phyloP scores from a whole-genome alignment of 495 filamentous ascomycete genomes.

The Amniculicola lignicola region DNA sequence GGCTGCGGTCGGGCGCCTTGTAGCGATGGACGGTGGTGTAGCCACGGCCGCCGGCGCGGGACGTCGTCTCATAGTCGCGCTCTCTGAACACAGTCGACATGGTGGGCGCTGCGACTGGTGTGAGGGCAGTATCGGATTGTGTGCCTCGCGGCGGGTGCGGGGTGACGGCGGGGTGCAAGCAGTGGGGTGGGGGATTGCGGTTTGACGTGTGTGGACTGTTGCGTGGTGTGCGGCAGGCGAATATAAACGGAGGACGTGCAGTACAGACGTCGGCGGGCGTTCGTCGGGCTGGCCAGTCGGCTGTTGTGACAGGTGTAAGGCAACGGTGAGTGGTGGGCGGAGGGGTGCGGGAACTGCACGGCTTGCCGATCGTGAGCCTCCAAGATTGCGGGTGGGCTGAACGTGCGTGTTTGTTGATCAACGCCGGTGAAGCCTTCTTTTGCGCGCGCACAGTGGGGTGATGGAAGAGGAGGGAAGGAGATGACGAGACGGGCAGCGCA shows the following conservation, averaged over 20 bases:
- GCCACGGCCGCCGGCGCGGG: conserved; percentile 25
- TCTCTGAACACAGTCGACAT: conserved; percentile 35
- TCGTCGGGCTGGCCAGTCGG: not conserved
- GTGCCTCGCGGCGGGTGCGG: not conserved
- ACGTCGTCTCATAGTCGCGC: conserved; percentile 33
- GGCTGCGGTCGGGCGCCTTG: conserved; percentile 39
- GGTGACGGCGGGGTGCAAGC: not conserved
- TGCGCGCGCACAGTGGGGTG: no score
- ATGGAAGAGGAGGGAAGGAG: no score
- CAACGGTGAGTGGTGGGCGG: not conserved
- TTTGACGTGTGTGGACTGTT: not conserved
- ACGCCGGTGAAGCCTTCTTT: no score
- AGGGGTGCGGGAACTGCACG: conserved; percentile 5
- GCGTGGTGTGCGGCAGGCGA: not conserved
- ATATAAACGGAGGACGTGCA: not conserved
- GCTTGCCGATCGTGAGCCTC: not conserved
- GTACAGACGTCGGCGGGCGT: not conserved
- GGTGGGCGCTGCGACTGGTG: conserved; percentile 1
- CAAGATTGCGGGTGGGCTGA: no score
- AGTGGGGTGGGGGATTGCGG: not conserved
- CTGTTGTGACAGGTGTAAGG: not conserved
- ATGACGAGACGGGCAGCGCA: no score
- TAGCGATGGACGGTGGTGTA: conserved; percentile 46
- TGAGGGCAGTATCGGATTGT: not conserved
- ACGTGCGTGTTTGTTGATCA: not conserved